Percentiles rank a stretch among this genome's conserved stretches.
Conservation (phyloP, 768 basidiomycete genomes). For the Podaxis carcinomalis region DNA sequence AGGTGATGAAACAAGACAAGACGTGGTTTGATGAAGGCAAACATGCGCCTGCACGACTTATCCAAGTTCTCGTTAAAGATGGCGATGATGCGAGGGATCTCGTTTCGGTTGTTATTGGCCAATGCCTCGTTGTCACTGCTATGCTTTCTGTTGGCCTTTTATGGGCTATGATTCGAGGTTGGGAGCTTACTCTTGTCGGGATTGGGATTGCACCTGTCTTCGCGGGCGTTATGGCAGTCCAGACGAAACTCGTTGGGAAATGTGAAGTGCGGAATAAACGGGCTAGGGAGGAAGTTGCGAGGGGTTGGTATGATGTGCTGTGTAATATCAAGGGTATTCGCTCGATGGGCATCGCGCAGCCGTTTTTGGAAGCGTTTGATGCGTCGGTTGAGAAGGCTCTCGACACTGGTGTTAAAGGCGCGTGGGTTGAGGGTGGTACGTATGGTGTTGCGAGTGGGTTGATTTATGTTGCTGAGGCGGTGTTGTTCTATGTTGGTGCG, state of each 20-base stretch:
- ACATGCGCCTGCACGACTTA: constrained; percentile 56
- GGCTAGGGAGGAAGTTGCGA: constrained; percentile 81
- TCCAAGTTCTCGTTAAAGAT: constrained; percentile 82
- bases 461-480: constrained; percentile 85
- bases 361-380: constrained; percentile 71
- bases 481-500: constrained; percentile 89
- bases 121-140: constrained; percentile 64
- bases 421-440: constrained; percentile 82
- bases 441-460: constrained; percentile 77
- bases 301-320: constrained; percentile 82
- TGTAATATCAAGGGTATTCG: constrained; percentile 84
- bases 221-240: constrained; percentile 65
- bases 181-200: constrained; percentile 92
- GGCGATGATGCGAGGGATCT: constrained; percentile 83
- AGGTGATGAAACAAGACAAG: constrained; percentile 77
- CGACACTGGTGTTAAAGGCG: constrained; percentile 68
- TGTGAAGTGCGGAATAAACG: constrained; percentile 80
- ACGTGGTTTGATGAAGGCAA: constrained; percentile 75
- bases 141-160: constrained; percentile 83
- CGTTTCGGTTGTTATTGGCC: constrained; percentile 67
- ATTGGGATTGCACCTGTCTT: constrained; percentile 86
- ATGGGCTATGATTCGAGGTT: constrained; percentile 86
- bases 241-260: constrained; percentile 65
- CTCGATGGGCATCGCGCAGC: constrained; percentile 75
- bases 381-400: constrained; percentile 56